These are phyloP conservation scores for Exophiala aquamarina DNA, from an alignment of 2,329 filamentous ascomycete genomes.

Conservation along the genomic window DNA sequence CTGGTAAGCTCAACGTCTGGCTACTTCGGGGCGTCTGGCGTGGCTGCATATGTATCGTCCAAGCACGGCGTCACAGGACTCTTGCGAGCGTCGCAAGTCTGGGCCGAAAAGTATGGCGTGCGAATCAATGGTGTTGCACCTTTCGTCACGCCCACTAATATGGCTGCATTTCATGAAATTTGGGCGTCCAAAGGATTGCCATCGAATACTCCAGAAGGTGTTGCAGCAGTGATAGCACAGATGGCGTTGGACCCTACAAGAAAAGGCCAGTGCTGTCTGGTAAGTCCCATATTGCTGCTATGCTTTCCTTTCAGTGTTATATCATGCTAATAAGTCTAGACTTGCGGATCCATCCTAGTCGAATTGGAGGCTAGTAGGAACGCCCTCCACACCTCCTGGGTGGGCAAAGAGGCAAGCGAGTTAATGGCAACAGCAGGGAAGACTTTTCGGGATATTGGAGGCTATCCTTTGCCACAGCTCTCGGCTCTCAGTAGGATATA, in stretches of 20 bases:
- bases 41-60: conserved; percentile 44
- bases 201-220: conserved; percentile 42
- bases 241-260: conserved; percentile 1
- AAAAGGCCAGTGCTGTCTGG: conserved; percentile 7
- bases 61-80: conserved; percentile 46
- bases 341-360: neutral
- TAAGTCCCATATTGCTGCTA: conserved; percentile 1
- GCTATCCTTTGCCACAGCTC: conserved; percentile 3
- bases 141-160: conserved; percentile 48
- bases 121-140: conserved; percentile 49
- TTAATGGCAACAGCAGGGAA: neutral
- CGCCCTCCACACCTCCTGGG: neutral
- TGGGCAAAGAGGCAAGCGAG: conserved; percentile 1
- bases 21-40: conserved; percentile 45
- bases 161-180: conserved; percentile 40
- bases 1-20: conserved; percentile 44
- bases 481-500: too few species aligned
- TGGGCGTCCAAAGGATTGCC: conserved; percentile 43
- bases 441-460: neutral
- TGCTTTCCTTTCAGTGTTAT: neutral
- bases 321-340: neutral
- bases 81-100: conserved; percentile 37
- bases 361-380: neutral
- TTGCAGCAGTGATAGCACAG: conserved; percentile 41
- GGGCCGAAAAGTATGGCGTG: conserved; percentile 37